A percentile compares a stretch with the other conserved stretches of the same genome.
Evolutionary conservation across 2,329 filamentous ascomycete genomes (phyloP).

Genomic region (Pyrenophora graminea): DNA sequence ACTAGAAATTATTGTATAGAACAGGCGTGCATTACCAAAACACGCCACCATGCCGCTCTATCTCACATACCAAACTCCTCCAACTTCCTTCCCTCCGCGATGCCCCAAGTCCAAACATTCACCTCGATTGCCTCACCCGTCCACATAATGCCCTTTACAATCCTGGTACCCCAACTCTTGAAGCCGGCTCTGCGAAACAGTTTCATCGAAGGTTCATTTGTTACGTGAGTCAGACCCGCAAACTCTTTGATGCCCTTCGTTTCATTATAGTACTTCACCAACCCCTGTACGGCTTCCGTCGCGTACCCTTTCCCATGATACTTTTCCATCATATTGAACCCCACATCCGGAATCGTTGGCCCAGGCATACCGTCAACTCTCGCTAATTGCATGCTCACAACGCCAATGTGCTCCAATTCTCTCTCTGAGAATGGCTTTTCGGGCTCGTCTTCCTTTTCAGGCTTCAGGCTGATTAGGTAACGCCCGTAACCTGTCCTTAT

Average conservation of each 20-base stretch:
- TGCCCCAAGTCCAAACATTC: constrained; percentile 14
- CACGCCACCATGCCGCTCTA: neutral
- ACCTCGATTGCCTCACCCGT: constrained; percentile 1
- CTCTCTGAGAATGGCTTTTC: constrained; percentile 1
- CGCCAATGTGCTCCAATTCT: constrained; percentile 11
- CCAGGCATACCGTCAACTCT: constrained; percentile 12
- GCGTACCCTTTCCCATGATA: constrained; percentile 26
- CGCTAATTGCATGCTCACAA: constrained; percentile 27
- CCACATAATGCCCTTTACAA: constrained; percentile 10
- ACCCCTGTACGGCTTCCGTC: constrained; percentile 9
- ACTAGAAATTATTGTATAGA: neutral
- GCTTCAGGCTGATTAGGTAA: constrained; percentile 29
- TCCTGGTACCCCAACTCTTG: constrained; percentile 13
- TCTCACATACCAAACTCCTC: constrained; percentile 8
- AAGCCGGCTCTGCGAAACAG: constrained; percentile 24
- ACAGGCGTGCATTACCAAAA: neutral
- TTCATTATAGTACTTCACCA: constrained; percentile 11
- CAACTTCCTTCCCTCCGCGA: constrained; percentile 12
- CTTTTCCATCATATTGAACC: constrained; percentile 18
- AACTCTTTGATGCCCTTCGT: constrained; percentile 10
- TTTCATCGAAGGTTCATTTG: constrained; percentile 18
- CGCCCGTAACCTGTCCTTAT: constrained; percentile 33
- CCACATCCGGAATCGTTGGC: constrained; percentile 23
- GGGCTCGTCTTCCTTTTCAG: neutral
- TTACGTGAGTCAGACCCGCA: constrained; percentile 14